phyloP scores from a whole-genome alignment of 768 basidiomycete species.

The Naganishia vishniacii region DNA sequence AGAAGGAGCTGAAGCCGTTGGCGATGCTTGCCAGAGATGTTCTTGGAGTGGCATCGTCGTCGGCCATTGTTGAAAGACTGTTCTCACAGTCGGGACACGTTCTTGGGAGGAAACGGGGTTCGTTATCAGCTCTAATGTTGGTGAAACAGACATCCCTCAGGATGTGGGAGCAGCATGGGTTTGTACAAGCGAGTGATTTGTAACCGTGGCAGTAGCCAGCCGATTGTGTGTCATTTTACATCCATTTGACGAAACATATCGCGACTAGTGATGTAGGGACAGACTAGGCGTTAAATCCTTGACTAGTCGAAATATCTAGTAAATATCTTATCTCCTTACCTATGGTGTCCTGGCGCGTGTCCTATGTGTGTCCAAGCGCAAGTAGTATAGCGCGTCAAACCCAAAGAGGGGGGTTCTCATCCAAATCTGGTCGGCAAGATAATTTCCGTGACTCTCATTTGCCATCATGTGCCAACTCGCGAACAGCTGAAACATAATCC shows the following conservation, averaged over 20 bases:
- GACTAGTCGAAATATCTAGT: no score
- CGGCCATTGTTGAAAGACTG: background rate
- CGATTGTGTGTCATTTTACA: no score
- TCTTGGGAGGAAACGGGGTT: background rate
- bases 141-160: background rate
- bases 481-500: no score
- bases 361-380: no score
- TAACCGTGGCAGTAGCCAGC: no score
- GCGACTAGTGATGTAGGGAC: no score
- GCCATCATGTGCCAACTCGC: no score
- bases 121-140: background rate
- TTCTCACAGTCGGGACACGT: background rate
- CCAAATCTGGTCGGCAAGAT: background rate
- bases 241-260: no score
- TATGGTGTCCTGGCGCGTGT: no score
- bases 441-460: background rate
- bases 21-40: background rate
- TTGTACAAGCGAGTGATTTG: no score
- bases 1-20: background rate
- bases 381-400: background rate
- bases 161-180: background rate
- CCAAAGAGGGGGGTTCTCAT: background rate
- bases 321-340: no score
- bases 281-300: no score
- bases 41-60: background rate